phyloP scores from a whole-genome alignment of 2,329 filamentous ascomycete species.

The Botrytis aclada region DNA sequence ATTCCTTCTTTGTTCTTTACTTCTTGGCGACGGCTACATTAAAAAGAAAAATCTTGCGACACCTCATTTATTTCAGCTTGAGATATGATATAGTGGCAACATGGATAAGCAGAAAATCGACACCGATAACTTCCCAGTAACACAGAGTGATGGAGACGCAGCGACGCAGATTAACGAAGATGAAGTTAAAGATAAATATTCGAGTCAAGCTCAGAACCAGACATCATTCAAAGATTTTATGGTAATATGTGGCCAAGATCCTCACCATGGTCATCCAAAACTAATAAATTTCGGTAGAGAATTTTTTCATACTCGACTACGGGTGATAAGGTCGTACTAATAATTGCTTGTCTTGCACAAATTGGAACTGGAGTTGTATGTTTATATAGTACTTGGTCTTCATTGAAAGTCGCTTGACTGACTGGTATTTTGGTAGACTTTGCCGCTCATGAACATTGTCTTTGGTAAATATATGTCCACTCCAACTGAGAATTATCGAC shows the following conservation, averaged over 20 bases:
- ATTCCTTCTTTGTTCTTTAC: conserved; percentile 6
- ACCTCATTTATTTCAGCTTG: not conserved
- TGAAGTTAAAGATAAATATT: conserved; percentile 22
- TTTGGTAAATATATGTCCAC: conserved; percentile 45
- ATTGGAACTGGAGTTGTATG: conserved; percentile 33
- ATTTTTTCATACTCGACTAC: conserved; percentile 33
- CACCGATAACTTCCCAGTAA: not conserved
- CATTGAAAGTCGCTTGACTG: not conserved
- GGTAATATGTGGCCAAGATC: conserved; percentile 17
- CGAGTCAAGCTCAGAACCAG: conserved; percentile 30
- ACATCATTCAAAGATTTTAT: conserved; percentile 29
- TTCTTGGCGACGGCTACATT: not conserved
- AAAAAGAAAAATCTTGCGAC: not conserved
- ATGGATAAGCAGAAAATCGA: conserved; percentile 2
- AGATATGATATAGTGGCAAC: not conserved
- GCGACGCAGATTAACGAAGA: not conserved
- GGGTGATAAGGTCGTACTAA: conserved; percentile 29
- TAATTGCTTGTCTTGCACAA: conserved; percentile 25
- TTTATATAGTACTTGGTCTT: not conserved
- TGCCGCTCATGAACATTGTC: conserved; percentile 59
- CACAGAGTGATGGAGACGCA: conserved; percentile 8
- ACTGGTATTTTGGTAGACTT: conserved; percentile 40
- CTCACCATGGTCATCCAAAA: not conserved
- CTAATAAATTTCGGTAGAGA: conserved; percentile 24
- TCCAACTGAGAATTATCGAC: not conserved